Evolutionary conservation across 306 rosid genomes (phyloP), one percentile per base, ranked within the genome.

Genomic region (Corylus heterophylla): DNA sequence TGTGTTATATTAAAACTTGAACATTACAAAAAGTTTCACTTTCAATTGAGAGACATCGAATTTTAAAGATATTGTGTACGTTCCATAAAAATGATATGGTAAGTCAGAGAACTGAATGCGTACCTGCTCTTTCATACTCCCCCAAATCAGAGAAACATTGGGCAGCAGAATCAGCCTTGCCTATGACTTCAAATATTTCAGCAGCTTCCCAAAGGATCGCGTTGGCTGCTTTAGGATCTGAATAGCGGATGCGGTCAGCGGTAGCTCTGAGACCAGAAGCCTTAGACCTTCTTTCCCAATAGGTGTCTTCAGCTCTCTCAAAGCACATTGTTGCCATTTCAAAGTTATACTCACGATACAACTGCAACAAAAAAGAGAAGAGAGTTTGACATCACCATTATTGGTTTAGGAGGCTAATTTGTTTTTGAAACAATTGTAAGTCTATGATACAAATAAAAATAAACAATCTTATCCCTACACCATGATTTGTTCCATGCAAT

Each of bases 321-420:
- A 93, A 93, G 73, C 97, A 93, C 86, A 85, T 86, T 55, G 93
- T 91, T 29, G 97, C 97, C 90, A 83, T 88, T 86, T 85, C 90
- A 44, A 71, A 93, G 71, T 93, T 93, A 37, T 80, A 81, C 81
- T 89, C 93, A 22, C 83, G 49, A 76, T 81, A 91, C 4, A 93
- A 80, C 98, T 89, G 88, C 80, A 72, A 76, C 42, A 31, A 71
- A 72, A 37, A 6, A 61, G 13, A 42, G 42, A 70, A 18, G 5
- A 5, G 18, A 49, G 18, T 54, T 51, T 13, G 39, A 52, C 4
- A 74, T 42, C 45, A 42, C 45, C 45, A 42, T 6, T 6, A 42
- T 18, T 42, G 18, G 10, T 51, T 69, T 18, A 64, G 59, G 12
- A 47, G 13, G 39, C 14, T 22, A 58, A 58, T n/a, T n/a, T 37